Evolutionary conservation across 768 basidiomycete species (phyloP).

Genomic region (Hericium alpestre): DNA sequence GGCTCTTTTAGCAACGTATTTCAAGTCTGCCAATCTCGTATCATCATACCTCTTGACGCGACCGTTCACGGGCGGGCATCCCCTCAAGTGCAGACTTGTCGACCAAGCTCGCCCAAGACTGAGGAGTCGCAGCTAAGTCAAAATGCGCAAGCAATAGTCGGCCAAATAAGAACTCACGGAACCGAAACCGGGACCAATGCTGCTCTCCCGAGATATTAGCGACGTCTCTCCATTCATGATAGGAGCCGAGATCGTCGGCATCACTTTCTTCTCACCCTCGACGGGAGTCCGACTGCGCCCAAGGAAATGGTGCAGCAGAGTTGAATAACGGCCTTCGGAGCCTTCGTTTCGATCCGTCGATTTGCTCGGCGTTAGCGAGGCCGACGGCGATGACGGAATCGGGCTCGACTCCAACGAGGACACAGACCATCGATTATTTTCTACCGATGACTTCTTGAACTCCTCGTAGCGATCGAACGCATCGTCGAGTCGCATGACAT

Average conservation of each 20-base stretch:
- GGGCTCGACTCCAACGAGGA: constrained; percentile 39
- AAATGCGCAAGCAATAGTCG: not conserved
- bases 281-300: constrained; percentile 49
- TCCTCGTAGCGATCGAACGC: constrained; percentile 85
- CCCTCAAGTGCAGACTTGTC: constrained; percentile 75
- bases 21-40: not conserved
- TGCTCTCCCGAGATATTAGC: constrained; percentile 33
- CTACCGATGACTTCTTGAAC: constrained; percentile 49
- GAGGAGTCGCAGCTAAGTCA: not conserved
- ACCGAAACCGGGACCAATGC: constrained; percentile 48
- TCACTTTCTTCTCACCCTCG: constrained; percentile 32
- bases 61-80: constrained; percentile 68
- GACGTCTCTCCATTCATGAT: constrained; percentile 33
- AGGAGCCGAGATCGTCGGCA: constrained; percentile 59
- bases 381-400: constrained; percentile 2
- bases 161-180: constrained; percentile 31
- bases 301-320: constrained; percentile 29
- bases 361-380: not conserved
- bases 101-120: constrained; percentile 92
- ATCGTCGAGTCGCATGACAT: constrained; percentile 45
- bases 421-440: constrained; percentile 48
- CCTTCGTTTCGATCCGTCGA: constrained; percentile 22
- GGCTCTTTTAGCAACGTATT: not conserved
- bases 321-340: constrained; percentile 19
- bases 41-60: constrained; percentile 68